Conservation (phyloP, 2,329 filamentous ascomycete species). For the Colletotrichum chrysophilum region DNA sequence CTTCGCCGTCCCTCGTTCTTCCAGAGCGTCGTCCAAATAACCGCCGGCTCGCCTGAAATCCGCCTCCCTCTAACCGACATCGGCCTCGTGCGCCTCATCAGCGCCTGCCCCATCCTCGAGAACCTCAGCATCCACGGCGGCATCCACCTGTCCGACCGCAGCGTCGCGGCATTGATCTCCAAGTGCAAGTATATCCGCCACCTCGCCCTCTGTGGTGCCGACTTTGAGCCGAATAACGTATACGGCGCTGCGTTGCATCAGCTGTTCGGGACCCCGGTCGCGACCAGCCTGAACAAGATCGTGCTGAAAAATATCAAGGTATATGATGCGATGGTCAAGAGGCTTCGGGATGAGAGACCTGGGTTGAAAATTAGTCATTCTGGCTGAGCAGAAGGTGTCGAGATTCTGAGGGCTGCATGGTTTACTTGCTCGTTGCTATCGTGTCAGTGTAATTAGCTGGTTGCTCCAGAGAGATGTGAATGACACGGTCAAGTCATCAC, state of each 20-base stretch:
- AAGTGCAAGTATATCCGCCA: neutral
- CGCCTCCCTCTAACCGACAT: neutral
- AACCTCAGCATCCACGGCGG: neutral
- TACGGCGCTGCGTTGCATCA: neutral
- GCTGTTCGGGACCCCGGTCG: neutral
- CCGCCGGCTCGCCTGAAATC: neutral
- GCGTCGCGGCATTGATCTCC: neutral
- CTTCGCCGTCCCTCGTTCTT: neutral
- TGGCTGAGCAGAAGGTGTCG: neutral
- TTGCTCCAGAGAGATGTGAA: neutral
- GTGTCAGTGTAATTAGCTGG: neutral
- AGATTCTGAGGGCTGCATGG: too few species aligned
- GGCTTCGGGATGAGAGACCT: neutral
- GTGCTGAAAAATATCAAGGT: neutral
- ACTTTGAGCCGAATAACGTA: neutral
- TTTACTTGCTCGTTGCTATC: neutral
- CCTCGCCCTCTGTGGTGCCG: neutral
- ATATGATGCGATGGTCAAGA: neutral
- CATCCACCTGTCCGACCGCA: neutral
- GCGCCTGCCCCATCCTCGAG: neutral
- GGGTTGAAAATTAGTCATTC: neutral
- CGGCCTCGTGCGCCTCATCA: neutral
- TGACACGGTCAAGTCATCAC: neutral
- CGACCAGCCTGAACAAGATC: neutral
- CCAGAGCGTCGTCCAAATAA: neutral